Base-by-base conservation (phyloP, 2,329 filamentous ascomycete genomes). In the Aspergillaceae sp. region DNA sequence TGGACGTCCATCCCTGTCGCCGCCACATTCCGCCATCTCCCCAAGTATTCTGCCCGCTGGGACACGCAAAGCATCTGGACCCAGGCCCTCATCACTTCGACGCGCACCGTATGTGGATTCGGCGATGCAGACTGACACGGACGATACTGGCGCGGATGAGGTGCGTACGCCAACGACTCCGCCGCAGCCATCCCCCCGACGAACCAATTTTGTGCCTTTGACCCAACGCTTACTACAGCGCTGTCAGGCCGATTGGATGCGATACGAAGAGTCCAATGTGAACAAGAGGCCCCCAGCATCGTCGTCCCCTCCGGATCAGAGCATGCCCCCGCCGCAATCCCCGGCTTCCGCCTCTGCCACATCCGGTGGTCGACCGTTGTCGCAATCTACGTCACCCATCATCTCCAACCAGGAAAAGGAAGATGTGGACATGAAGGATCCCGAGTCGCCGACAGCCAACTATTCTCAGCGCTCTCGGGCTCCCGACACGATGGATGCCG, bases 401-500 rank as follows among this genome's bases (percentile, higher is more conserved):
- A 27, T 32, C 38, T 28, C 33, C 34, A 38, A 38, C 9, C 36
- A 38, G 27, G 49, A 60, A 7, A 50, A 49, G 7, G 56, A 59
- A 8, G 72, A 74, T 55, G 58, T 72, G 10, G 72, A 73, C 44
- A 76, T 75, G 73, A 69, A 68, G 49, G 72, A 75, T 50, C 59
- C 60, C 7, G 55, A 58, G 37, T 56, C 57, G 4, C 55, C 56
- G 9, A 56, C 56, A 10, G 57, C 54, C 10, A 40, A 38, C 4
- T 53, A 48, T 19, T 44, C 51, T 8, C 40, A 28, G 4, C 52
- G 55, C 38, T 50, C 56, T 11, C 54, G 52, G 42, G 10, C 36
- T 8, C 26, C 36, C 26, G n/a, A 40, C 8, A 10, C 6, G 29
- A 34, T 44, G 40, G 41, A 26, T 36, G 40, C 30, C 5, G 27